Evolutionary conservation across 2,329 filamentous ascomycete species (phyloP), one percentile per base, ranked within the genome.

Genomic region (Aureobasidium zeae): DNA sequence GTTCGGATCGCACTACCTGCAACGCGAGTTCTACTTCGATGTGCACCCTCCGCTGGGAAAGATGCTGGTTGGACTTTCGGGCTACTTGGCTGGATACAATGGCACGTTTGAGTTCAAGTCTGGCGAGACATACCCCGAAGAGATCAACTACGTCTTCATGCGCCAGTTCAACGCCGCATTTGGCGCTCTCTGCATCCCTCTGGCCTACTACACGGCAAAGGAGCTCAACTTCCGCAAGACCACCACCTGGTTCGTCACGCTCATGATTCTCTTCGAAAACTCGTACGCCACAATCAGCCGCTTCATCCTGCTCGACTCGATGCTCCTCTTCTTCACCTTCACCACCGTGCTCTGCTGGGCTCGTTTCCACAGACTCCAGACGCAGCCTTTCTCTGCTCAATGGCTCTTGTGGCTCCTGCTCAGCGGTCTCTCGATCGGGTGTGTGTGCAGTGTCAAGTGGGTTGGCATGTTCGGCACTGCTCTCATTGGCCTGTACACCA

Each of bases 51-150:
- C 91, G 44, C 79, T 98, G 49, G 91, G 91, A 62, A 98, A 98
- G 73, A 96, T 98, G 79, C 79, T 98, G 45, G 89, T 98, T 55
- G 91, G 91, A 50, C 75, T 98, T 39, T 96, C 91, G 5, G 91
- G 91, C 61, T 94, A 93, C 60, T 74, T 98, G 49, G 93, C 89
- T 53, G 89, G 89, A 53, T 98, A 98, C 73, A 98, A 98, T 70
- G 91, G 91, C 47, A 93, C 89, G 3, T 98, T 98, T 67, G 91
- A 98, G 61, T 98, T 98, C 76, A 98, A 98, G 67, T 96, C 89
- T 43, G 91, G 91, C 62, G 91, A 96, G 60, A 87, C 77, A 44
- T 98, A 98, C 63, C 91, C 91, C 9, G 78, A 81, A 54, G 86
- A 96, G 58, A 74, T 98, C 60, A 83, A 98, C 71, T 98, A 94